These are phyloP conservation scores for Stagonosporopsis chrysanthemi DNA, from an alignment of 2,329 filamentous ascomycete genomes.

Conservation along the genomic window DNA sequence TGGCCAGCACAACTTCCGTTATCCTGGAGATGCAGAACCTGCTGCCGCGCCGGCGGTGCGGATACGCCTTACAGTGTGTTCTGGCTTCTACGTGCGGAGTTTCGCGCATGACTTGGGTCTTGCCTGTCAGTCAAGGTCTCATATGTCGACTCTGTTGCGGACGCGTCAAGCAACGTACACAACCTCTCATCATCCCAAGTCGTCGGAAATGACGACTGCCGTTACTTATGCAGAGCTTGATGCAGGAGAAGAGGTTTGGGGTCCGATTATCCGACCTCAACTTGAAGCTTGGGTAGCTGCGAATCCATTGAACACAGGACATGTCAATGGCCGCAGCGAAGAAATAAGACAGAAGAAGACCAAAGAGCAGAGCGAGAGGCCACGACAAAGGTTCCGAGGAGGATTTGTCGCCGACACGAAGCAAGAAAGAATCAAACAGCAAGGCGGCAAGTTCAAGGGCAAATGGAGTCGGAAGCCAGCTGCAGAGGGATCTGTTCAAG, in stretches of 20 bases:
- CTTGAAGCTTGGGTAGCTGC: conserved; percentile 34
- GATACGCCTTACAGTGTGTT: conserved; percentile 36
- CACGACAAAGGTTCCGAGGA: conserved; percentile 39
- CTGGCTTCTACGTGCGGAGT: conserved; percentile 45
- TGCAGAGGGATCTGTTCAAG: background rate
- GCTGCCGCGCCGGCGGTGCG: conserved; percentile 30
- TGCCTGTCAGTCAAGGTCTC: conserved; percentile 31
- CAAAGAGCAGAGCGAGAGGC: conserved; percentile 21
- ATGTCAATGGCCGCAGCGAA: conserved; percentile 32
- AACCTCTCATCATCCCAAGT: conserved; percentile 6
- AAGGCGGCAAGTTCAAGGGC: conserved; percentile 38
- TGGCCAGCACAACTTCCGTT: conserved; percentile 28
- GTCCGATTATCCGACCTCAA: conserved; percentile 27
- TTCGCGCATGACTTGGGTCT: conserved; percentile 43
- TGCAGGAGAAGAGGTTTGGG: conserved; percentile 35
- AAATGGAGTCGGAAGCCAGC: conserved; percentile 32
- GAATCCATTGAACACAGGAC: conserved; percentile 25
- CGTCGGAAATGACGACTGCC: conserved; percentile 14
- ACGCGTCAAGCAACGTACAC: conserved; percentile 37
- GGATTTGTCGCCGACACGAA: conserved; percentile 39
- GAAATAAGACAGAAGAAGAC: conserved; percentile 23
- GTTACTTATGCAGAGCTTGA: conserved; percentile 36
- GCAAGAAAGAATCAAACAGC: conserved; percentile 40
- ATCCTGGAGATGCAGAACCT: conserved; percentile 17
- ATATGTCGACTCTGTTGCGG: conserved; percentile 36